Conservation (phyloP, 176 grass and related monocot species). For the Eragrostis nindensis region DNA sequence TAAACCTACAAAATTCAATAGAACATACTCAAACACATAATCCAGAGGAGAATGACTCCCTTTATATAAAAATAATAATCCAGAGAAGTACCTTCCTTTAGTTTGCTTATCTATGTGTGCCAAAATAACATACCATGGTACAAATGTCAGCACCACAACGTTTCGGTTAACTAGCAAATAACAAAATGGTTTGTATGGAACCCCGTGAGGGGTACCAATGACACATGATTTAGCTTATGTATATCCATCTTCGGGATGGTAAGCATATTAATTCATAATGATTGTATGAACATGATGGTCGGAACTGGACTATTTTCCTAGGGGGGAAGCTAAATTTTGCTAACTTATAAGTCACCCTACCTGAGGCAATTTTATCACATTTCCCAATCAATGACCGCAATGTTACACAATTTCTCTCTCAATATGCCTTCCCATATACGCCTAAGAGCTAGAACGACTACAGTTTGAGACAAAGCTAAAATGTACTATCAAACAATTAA, state of each 20-base stretch:
- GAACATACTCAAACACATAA: constrained; percentile 23
- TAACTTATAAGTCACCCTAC: background rate
- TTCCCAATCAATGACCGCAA: background rate
- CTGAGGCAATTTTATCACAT: background rate
- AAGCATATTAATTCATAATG: background rate
- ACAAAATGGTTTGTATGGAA: no score
- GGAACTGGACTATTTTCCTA: constrained; percentile 12
- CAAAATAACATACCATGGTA: constrained; percentile 24
- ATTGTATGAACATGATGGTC: background rate
- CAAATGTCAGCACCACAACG: constrained; percentile 19
- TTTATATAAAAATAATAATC: background rate
- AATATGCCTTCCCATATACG: background rate
- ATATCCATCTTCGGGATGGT: constrained; percentile 5
- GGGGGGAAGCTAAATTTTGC: background rate
- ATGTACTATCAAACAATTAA: constrained; percentile 15
- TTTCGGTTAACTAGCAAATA: no score
- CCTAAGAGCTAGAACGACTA: background rate
- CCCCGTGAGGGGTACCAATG: background rate
- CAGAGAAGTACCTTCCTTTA: constrained; percentile 9
- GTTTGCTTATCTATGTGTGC: background rate
- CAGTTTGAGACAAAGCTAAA: background rate
- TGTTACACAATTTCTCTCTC: background rate
- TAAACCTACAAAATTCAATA: constrained; percentile 71
- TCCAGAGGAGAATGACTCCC: constrained; percentile 13
- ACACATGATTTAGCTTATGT: constrained; percentile 14